A percentile compares a stretch with the other conserved stretches of the same genome.
phyloP scores from a whole-genome alignment of 2,329 filamentous ascomycete species.

The Zasmidium angulare region DNA sequence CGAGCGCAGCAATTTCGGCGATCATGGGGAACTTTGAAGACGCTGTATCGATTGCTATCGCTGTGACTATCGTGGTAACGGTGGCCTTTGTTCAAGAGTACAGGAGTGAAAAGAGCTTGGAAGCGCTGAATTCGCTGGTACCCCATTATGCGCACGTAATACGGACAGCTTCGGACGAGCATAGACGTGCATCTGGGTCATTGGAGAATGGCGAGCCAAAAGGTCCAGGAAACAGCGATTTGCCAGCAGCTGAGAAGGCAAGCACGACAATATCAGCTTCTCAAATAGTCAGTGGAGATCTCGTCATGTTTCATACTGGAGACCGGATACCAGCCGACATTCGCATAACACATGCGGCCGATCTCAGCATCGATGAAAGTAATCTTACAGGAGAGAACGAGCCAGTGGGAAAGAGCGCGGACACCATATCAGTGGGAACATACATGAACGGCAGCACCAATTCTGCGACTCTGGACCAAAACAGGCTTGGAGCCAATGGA shows the following conservation, averaged over 20 bases:
- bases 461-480: constrained; percentile 4
- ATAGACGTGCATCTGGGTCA: constrained; percentile 20
- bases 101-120: constrained; percentile 93
- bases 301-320: constrained; percentile 91
- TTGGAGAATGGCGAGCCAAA: constrained; percentile 46
- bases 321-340: constrained; percentile 96
- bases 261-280: constrained; percentile 84
- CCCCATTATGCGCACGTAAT: constrained; percentile 97
- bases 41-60: constrained; percentile 90
- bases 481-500: constrained; percentile 42
- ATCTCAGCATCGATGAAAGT: constrained; percentile 92
- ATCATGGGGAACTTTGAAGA: constrained; percentile 93
- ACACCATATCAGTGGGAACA: constrained; percentile 51
- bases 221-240: constrained; percentile 55
- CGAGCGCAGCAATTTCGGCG: constrained; percentile 83
- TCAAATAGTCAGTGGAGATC: constrained; percentile 85
- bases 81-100: constrained; percentile 98
- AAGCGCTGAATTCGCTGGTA: constrained; percentile 88
- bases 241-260: constrained; percentile 66
- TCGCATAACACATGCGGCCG: constrained; percentile 83
- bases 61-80: constrained; percentile 93
- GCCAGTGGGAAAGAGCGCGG: constrained; percentile 75
- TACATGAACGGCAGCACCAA: constrained; percentile 25
- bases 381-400: constrained; percentile 97
- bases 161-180: constrained; percentile 45